Conservation (phyloP, 2,329 filamentous ascomycete genomes). For the Gyromitra esculenta region DNA sequence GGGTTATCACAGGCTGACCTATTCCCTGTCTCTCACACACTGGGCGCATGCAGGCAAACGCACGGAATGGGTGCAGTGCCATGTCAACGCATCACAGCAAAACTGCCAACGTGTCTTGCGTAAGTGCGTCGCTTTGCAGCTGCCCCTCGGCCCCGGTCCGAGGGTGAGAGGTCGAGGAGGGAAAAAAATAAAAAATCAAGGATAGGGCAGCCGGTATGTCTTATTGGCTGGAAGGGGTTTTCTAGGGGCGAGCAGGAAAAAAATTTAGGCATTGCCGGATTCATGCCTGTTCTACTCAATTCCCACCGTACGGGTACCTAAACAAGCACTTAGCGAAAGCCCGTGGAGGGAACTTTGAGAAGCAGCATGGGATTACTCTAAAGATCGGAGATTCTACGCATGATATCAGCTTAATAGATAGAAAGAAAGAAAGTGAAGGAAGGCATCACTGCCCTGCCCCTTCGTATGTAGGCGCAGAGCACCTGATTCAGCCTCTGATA, state of each 20-base stretch:
- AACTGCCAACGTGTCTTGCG: conserved; percentile 52
- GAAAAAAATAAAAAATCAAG: conserved; percentile 19
- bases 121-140: conserved; percentile 36
- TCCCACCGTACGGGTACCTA: conserved; percentile 24
- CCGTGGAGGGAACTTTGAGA: neutral
- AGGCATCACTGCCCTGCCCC: conserved; percentile 44
- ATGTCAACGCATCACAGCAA: conserved; percentile 44
- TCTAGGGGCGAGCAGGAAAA: neutral
- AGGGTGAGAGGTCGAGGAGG: neutral
- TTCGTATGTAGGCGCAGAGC: conserved; percentile 13
- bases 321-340: neutral
- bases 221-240: conserved; percentile 21
- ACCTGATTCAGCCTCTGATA: conserved; percentile 50
- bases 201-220: conserved; percentile 1
- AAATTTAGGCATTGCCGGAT: conserved; percentile 13
- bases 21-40: conserved; percentile 26
- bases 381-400: conserved; percentile 38
- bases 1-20: conserved; percentile 30
- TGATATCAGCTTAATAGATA: conserved; percentile 14
- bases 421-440: conserved; percentile 24
- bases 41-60: conserved; percentile 34
- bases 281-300: conserved; percentile 10
- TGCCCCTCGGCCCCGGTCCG: conserved; percentile 26
- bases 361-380: conserved; percentile 9
- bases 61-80: conserved; percentile 26